Percentiles rank a stretch among this genome's conserved stretches.
Evolutionary conservation across 2,329 filamentous ascomycete species (phyloP).

Genomic region (Cryphonectria carpinicola): DNA sequence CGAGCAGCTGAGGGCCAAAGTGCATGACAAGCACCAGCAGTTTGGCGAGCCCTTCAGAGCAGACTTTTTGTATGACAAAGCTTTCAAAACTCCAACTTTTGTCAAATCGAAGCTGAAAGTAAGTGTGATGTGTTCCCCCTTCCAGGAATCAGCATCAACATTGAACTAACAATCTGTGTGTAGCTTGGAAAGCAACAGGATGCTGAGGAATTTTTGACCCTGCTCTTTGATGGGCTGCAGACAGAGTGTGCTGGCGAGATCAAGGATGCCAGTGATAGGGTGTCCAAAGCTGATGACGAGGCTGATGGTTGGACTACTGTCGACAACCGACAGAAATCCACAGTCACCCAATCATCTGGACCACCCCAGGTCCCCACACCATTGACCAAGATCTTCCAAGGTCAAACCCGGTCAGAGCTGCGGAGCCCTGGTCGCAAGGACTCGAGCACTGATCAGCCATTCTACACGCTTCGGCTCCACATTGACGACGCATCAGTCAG

Average conservation of each 20-base stretch:
- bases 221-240: slow-evolving; percentile 88
- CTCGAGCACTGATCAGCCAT: slow-evolving; percentile 90
- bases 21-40: slow-evolving; percentile 82
- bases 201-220: slow-evolving; percentile 94
- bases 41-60: slow-evolving; percentile 91
- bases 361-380: slow-evolving; percentile 74
- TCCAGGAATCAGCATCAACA: not conserved
- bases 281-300: slow-evolving; percentile 34
- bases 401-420: slow-evolving; percentile 86
- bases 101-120: slow-evolving; percentile 87
- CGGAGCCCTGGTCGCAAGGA: slow-evolving; percentile 84
- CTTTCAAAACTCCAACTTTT: slow-evolving; percentile 74
- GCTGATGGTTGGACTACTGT: slow-evolving; percentile 87
- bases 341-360: slow-evolving; percentile 85
- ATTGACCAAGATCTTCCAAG: slow-evolving; percentile 92
- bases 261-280: slow-evolving; percentile 25
- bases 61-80: slow-evolving; percentile 93
- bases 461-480: slow-evolving; percentile 91
- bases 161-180: slow-evolving; percentile 36
- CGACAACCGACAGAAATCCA: slow-evolving; percentile 85
- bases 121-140: slow-evolving; percentile 42
- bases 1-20: slow-evolving; percentile 71
- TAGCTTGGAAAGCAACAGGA: slow-evolving; percentile 95
- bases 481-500: slow-evolving; percentile 86
- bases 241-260: slow-evolving; percentile 87